Evolutionary conservation across 257 asterid species (phyloP).

Genomic region (Ajuga chamaepitys): DNA sequence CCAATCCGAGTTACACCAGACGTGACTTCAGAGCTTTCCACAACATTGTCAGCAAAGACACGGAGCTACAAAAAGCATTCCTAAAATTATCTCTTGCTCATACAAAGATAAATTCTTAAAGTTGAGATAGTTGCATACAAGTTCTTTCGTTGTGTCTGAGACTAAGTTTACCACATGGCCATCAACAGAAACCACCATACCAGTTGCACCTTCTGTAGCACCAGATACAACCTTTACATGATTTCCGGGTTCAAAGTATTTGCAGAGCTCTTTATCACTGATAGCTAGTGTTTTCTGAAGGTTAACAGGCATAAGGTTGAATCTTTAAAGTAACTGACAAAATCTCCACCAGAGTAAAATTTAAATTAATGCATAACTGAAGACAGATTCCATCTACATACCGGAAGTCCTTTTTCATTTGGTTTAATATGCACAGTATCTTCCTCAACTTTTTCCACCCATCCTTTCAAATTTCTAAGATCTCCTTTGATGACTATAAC

Average conservation of each 20-base stretch:
- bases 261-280: slow-evolving; percentile 82
- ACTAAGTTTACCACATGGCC: slow-evolving; percentile 93
- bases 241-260: slow-evolving; percentile 92
- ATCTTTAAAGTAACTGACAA: slow-evolving; percentile 7
- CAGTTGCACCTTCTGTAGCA: slow-evolving; percentile 93
- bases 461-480: slow-evolving; percentile 78
- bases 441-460: slow-evolving; percentile 96
- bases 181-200: slow-evolving; percentile 96
- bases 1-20: slow-evolving; percentile 87
- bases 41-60: slow-evolving; percentile 91
- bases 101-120: not conserved
- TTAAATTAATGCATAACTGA: not conserved
- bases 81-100: not conserved
- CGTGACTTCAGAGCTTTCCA: slow-evolving; percentile 94
- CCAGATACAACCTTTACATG: slow-evolving; percentile 94
- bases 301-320: slow-evolving; percentile 6
- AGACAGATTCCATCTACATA: slow-evolving; percentile 20
- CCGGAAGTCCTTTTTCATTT: slow-evolving; percentile 70
- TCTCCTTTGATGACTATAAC: slow-evolving; percentile 93
- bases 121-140: slow-evolving; percentile 35
- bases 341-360: not conserved
- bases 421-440: slow-evolving; percentile 90
- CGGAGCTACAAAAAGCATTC: slow-evolving; percentile 48
- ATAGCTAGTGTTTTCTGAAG: slow-evolving; percentile 75
- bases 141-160: slow-evolving; percentile 95